Percentiles rank a stretch among this genome's conserved stretches.
These are phyloP conservation scores for Epichloe festucae DNA, from an alignment of 2,329 filamentous ascomycete species.

Conservation along the genomic window DNA sequence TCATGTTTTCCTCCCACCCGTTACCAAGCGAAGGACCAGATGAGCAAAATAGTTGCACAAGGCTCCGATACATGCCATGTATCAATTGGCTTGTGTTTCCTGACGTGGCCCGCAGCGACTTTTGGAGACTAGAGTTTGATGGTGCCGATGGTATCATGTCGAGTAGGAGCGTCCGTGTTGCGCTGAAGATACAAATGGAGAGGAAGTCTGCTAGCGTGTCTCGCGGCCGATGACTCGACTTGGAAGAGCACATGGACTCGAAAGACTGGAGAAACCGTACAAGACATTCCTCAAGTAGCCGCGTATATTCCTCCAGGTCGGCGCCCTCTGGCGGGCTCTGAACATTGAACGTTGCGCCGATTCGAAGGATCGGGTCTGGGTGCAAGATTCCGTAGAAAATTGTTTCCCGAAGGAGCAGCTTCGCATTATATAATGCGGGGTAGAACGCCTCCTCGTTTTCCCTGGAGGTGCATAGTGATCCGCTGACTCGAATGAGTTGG, in stretches of 20 bases:
- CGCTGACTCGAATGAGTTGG: constrained; percentile 37
- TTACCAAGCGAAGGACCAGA: constrained; percentile 33
- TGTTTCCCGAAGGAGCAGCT: constrained; percentile 41
- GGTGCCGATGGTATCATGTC: constrained; percentile 21
- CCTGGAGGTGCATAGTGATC: constrained; percentile 34
- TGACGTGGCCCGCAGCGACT: neutral
- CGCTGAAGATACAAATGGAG: constrained; percentile 46
- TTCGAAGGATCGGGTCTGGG: constrained; percentile 28
- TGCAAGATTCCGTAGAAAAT: constrained; percentile 41
- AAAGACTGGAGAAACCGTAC: constrained; percentile 39
- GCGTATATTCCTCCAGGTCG: constrained; percentile 33
- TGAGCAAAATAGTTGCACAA: constrained; percentile 35
- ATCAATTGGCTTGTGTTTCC: neutral
- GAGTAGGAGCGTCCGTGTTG: constrained; percentile 37
- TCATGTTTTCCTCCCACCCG: constrained; percentile 25
- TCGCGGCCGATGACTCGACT: constrained; percentile 26
- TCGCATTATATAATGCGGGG: constrained; percentile 39
- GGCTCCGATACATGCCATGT: constrained; percentile 10
- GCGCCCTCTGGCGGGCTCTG: constrained; percentile 25
- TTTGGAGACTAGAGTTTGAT: neutral
- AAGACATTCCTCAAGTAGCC: constrained; percentile 36
- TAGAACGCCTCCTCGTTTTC: constrained; percentile 34
- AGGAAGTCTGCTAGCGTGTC: constrained; percentile 40
- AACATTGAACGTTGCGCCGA: constrained; percentile 13
- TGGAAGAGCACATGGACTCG: constrained; percentile 24